These are phyloP conservation scores for Chaetomium tenue DNA, from an alignment of 495 filamentous ascomycete genomes.

Conservation along the genomic window DNA sequence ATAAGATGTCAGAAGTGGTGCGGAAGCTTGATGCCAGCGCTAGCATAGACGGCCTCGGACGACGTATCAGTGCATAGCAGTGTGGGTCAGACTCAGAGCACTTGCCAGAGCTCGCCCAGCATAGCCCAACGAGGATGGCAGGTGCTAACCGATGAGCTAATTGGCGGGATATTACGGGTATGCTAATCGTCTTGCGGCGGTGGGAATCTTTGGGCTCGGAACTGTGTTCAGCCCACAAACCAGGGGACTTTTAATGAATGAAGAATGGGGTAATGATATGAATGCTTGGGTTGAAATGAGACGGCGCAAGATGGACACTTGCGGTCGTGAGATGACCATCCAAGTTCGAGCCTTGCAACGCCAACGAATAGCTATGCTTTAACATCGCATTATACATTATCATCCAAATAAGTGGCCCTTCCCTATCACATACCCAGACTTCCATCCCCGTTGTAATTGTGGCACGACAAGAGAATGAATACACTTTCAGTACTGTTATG, in stretches of 20 bases:
- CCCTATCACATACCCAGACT: neutral
- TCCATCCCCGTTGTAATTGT: neutral
- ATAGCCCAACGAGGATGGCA: neutral
- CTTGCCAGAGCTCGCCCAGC: neutral
- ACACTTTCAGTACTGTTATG: too few relatives aligned
- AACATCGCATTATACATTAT: neutral
- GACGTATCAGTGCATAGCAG: neutral
- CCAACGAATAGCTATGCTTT: too few relatives aligned
- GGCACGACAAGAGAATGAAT: neutral
- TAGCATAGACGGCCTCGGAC: neutral
- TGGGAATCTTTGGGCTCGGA: neutral
- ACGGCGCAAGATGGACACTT: too few relatives aligned
- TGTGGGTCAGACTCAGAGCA: neutral
- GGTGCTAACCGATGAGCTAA: neutral
- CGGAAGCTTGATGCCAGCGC: neutral
- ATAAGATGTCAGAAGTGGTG: neutral
- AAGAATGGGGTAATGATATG: too few relatives aligned
- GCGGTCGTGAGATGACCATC: too few relatives aligned
- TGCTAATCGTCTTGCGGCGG: neutral
- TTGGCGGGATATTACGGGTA: conserved; percentile 18
- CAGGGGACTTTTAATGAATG: neutral
- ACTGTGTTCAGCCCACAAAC: neutral
- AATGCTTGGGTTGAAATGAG: too few relatives aligned
- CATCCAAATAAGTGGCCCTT: neutral
- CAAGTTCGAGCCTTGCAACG: too few relatives aligned